phyloP scores from a whole-genome alignment of 2,329 filamentous ascomycete species.

The Mycocentrospora acerina region DNA sequence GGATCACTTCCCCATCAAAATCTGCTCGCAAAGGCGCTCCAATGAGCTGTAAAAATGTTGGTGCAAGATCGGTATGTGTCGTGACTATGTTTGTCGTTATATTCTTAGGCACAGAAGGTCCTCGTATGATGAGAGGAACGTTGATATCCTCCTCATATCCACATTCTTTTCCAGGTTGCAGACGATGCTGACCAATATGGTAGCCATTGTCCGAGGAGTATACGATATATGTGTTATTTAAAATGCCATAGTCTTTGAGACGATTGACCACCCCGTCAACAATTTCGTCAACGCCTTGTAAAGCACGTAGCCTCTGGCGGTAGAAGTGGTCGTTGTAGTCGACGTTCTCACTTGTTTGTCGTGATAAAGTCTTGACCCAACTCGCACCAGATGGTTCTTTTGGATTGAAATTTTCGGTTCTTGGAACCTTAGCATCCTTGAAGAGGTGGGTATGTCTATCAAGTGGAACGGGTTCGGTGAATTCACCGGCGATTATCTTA shows the following conservation, averaged over 20 bases:
- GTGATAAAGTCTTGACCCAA: too few relatives aligned
- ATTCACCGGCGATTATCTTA: too few relatives aligned
- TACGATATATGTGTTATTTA: slow-evolving; percentile 52
- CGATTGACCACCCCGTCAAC: slow-evolving; percentile 49
- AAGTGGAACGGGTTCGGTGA: too few relatives aligned
- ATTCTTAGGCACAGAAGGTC: slow-evolving; percentile 36
- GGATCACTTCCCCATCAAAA: slow-evolving; percentile 41
- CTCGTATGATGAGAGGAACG: slow-evolving; percentile 43
- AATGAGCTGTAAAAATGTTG: slow-evolving; percentile 39
- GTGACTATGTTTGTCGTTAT: slow-evolving; percentile 37
- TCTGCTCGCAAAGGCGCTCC: slow-evolving; percentile 26
- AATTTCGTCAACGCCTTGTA: slow-evolving; percentile 58
- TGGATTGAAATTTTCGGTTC: too few relatives aligned
- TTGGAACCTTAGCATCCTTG: too few relatives aligned
- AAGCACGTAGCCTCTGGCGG: slow-evolving; percentile 49
- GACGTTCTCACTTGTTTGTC: too few relatives aligned
- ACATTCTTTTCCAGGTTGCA: slow-evolving; percentile 44
- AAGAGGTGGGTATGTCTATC: too few relatives aligned
- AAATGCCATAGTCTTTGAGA: slow-evolving; percentile 44
- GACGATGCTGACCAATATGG: slow-evolving; percentile 43
- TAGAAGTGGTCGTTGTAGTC: slow-evolving; percentile 58
- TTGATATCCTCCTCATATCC: slow-evolving; percentile 45
- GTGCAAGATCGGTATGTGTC: slow-evolving; percentile 44
- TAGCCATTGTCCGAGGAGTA: slow-evolving; percentile 46
- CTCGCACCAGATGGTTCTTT: too few relatives aligned